phyloP scores from a whole-genome alignment of 2,329 filamentous ascomycete genomes.

The Hypomyces rosellus region DNA sequence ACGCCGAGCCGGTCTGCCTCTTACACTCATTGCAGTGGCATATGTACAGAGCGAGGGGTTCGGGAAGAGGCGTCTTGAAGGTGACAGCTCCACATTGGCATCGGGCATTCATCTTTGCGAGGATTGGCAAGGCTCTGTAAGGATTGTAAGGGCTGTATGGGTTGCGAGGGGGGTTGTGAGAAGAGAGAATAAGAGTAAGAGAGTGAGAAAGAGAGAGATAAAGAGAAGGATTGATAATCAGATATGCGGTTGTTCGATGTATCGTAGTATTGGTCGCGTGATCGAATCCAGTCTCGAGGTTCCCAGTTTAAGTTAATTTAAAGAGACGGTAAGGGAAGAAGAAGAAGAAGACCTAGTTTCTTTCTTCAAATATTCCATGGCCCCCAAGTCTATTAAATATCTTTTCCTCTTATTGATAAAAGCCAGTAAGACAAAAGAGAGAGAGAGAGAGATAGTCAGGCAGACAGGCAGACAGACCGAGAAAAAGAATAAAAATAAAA shows the following conservation, averaged over 20 bases:
- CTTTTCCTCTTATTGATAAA: not conserved
- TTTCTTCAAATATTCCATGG: no score
- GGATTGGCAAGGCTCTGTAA: not conserved
- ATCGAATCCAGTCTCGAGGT: no score
- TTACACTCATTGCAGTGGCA: slow-evolving; percentile 65
- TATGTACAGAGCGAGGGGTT: slow-evolving; percentile 60
- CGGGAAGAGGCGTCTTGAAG: slow-evolving; percentile 55
- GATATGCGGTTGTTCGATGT: no score
- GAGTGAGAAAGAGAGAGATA: not conserved
- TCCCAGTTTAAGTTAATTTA: not conserved
- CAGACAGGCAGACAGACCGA: not conserved
- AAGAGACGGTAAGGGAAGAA: not conserved
- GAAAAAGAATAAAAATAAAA: not conserved
- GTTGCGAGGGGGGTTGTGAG: not conserved
- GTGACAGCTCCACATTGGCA: slow-evolving; percentile 60
- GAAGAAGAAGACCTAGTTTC: not conserved
- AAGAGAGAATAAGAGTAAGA: no score
- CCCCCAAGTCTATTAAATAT: no score
- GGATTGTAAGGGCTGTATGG: no score
- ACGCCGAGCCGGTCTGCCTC: slow-evolving; percentile 59
- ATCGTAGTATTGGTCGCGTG: no score
- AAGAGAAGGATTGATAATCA: not conserved
- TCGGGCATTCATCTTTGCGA: slow-evolving; percentile 44
- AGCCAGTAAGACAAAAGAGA: not conserved
- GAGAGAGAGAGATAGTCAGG: not conserved